Percentiles rank a stretch among this genome's conserved stretches.
Conservation (phyloP, 2,329 filamentous ascomycete species). For the Botrytis aclada region DNA sequence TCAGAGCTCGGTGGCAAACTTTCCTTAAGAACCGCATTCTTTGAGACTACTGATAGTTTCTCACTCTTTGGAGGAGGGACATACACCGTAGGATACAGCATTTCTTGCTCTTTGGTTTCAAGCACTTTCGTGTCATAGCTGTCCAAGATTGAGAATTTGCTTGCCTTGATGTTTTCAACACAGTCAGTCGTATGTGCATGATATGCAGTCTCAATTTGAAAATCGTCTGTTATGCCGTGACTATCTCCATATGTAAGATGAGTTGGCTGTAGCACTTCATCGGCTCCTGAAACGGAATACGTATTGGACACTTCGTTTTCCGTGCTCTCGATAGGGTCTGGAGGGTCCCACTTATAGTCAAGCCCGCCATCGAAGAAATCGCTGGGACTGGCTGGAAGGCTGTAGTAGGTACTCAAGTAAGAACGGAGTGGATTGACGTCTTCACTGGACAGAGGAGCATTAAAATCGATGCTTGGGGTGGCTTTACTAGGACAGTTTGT, state of each 20-base stretch:
- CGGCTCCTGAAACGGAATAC: not conserved
- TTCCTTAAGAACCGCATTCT: not conserved
- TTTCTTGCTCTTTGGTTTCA: not conserved
- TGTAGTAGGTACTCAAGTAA: constrained; percentile 2
- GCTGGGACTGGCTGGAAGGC: constrained; percentile 44
- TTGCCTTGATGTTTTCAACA: not conserved
- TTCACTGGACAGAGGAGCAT: not conserved
- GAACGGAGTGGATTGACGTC: constrained; percentile 12
- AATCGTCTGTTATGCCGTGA: not conserved
- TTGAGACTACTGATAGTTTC: not conserved
- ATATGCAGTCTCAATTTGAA: not conserved
- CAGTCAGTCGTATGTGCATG: constrained; percentile 9
- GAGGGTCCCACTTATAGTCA: constrained; percentile 41
- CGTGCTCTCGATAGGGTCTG: not conserved
- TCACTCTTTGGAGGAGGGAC: not conserved
- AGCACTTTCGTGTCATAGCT: not conserved
- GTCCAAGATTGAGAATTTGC: not conserved
- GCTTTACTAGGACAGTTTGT: constrained; percentile 7
- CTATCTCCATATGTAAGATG: not conserved
- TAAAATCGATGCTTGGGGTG: not conserved
- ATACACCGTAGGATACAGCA: constrained; percentile 12
- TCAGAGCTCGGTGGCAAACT: not conserved
- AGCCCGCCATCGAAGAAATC: constrained; percentile 47
- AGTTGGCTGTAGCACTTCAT: not conserved
- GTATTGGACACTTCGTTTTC: not conserved